Conservation (phyloP, 2,329 filamentous ascomycete genomes). For the Seiridium cupressi region DNA sequence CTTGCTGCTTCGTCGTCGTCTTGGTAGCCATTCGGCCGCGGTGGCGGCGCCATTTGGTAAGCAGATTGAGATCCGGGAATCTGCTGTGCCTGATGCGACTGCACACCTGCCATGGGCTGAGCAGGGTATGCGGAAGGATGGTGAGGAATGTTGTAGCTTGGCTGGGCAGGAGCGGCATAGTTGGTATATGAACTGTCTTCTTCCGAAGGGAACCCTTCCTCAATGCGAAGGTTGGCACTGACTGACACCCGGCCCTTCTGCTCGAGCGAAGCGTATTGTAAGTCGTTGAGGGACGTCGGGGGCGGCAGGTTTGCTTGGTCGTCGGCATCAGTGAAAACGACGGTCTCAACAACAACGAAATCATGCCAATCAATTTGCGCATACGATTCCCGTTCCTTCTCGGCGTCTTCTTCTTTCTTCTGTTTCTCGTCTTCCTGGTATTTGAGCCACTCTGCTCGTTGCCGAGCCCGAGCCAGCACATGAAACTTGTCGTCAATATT, state of each 20-base stretch:
- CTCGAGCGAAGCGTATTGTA: constrained; percentile 92
- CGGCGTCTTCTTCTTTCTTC: constrained; percentile 84
- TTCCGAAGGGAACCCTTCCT: constrained; percentile 90
- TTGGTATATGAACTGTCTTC: constrained; percentile 61
- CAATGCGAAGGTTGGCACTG: constrained; percentile 77
- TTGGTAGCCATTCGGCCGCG: constrained; percentile 37
- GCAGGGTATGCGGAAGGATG: constrained; percentile 38
- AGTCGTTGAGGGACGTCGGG: constrained; percentile 83
- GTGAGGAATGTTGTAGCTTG: constrained; percentile 40
- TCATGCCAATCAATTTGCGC: constrained; percentile 97
- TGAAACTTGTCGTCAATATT: constrained; percentile 80
- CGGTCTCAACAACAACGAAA: constrained; percentile 93
- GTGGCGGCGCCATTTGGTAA: constrained; percentile 31
- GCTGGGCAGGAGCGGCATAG: constrained; percentile 37
- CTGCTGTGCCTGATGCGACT: constrained; percentile 31
- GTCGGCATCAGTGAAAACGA: constrained; percentile 86
- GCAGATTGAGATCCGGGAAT: constrained; percentile 35
- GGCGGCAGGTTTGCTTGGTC: constrained; percentile 83
- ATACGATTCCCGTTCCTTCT: constrained; percentile 73
- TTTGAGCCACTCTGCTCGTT: constrained; percentile 84
- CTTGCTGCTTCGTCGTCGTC: constrained; percentile 63
- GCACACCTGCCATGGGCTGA: constrained; percentile 26
- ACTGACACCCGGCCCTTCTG: constrained; percentile 92
- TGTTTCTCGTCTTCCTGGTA: constrained; percentile 81
- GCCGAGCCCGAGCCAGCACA: constrained; percentile 75